Percentiles rank a stretch among this genome's conserved stretches.
Conservation (phyloP, 306 rosid species). For the Glycyrrhiza uralensis region DNA sequence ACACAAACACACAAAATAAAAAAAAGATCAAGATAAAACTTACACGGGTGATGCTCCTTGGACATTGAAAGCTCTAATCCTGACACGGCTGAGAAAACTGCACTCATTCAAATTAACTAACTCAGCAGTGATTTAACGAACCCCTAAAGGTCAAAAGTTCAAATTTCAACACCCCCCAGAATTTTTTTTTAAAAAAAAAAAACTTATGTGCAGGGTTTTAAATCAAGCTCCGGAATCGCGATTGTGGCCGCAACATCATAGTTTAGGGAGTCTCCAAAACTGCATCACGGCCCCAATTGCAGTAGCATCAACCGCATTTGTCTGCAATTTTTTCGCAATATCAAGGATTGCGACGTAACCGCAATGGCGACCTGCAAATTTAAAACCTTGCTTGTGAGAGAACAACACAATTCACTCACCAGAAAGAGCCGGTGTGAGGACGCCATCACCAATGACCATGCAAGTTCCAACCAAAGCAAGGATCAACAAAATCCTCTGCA, state of each 20-base stretch:
- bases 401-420: constrained; percentile 46
- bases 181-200: too few relatives aligned
- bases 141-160: neutral
- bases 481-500: constrained; percentile 76
- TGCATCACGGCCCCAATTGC: too few relatives aligned
- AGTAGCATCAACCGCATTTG: too few relatives aligned
- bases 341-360: too few relatives aligned
- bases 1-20: too few relatives aligned
- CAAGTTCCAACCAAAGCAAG: constrained; percentile 91
- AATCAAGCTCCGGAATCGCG: too few relatives aligned
- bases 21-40: constrained; percentile 31
- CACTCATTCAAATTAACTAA: constrained; percentile 32
- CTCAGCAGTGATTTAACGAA: constrained; percentile 14
- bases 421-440: constrained; percentile 88
- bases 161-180: neutral
- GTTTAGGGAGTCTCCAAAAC: too few relatives aligned
- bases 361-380: too few relatives aligned
- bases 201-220: too few relatives aligned
- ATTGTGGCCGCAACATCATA: too few relatives aligned
- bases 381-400: too few relatives aligned
- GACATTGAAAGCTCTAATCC: constrained; percentile 87
- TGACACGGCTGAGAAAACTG: constrained; percentile 98
- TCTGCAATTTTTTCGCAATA: too few relatives aligned
- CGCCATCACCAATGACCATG: constrained; percentile 98
- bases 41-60: constrained; percentile 72